phyloP scores from a whole-genome alignment of 495 filamentous ascomycete species.

The Trichoderma reesei region DNA sequence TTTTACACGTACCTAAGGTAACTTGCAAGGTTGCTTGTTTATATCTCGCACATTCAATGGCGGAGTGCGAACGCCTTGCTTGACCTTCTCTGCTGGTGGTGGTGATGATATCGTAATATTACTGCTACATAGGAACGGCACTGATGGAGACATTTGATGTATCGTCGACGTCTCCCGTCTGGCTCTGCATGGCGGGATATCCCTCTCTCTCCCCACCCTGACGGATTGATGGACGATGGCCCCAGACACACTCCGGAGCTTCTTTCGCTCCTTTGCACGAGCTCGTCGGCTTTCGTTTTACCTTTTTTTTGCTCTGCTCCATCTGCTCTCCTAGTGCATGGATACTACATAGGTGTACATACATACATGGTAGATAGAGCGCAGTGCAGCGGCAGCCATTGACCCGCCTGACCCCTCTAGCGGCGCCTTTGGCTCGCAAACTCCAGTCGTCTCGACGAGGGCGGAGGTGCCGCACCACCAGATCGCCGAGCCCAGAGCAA shows the following conservation, averaged over 20 bases:
- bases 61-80: too few relatives aligned
- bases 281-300: too few relatives aligned
- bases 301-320: too few relatives aligned
- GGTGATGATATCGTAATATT: neutral
- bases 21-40: too few relatives aligned
- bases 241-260: neutral
- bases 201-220: neutral
- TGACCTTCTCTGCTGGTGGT: too few relatives aligned
- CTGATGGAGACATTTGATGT: neutral
- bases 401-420: conserved; percentile 7
- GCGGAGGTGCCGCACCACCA: conserved; percentile 7
- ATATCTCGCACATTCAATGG: too few relatives aligned
- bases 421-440: too few relatives aligned
- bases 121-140: neutral
- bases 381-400: neutral
- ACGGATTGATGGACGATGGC: too few relatives aligned
- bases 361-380: too few relatives aligned
- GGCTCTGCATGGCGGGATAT: neutral
- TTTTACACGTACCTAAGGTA: too few relatives aligned
- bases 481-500: neutral
- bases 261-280: neutral
- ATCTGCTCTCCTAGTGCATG: too few relatives aligned
- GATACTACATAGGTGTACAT: too few relatives aligned
- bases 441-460: conserved; percentile 5
- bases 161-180: conserved; percentile 1